Evolutionary conservation across 140 eudicot species (phyloP).

Genomic region (Bidens hawaiensis): DNA sequence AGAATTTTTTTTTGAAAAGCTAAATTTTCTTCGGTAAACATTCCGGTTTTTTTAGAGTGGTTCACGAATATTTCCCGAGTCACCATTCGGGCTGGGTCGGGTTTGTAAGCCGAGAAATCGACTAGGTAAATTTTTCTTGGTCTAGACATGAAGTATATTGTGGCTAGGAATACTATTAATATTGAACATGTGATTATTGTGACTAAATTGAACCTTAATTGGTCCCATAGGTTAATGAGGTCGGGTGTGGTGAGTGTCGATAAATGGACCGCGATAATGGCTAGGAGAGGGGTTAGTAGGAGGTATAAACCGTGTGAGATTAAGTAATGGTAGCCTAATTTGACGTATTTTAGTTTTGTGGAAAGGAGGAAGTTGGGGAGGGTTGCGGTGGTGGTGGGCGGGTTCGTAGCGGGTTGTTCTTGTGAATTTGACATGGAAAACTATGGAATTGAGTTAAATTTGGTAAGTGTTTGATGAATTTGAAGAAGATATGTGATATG

Average conservation of each 20-base stretch:
- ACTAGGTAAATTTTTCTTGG: constrained; percentile 62
- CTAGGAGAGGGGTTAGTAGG: constrained; percentile 43
- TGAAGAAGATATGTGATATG: no score
- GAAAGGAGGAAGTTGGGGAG: constrained; percentile 63
- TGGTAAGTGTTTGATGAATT: background rate
- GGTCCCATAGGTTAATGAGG: constrained; percentile 42
- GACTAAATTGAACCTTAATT: constrained; percentile 53
- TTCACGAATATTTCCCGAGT: constrained; percentile 51
- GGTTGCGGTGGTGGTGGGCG: background rate
- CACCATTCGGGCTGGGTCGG: constrained; percentile 46
- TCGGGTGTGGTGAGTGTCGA: constrained; percentile 45
- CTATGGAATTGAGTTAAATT: background rate
- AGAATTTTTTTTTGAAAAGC: constrained; percentile 72
- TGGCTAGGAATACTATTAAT: constrained; percentile 54
- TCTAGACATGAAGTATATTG: constrained; percentile 67
- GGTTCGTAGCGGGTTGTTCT: background rate
- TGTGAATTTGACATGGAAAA: constrained; percentile 20
- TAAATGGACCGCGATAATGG: constrained; percentile 23
- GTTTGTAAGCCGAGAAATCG: constrained; percentile 68
- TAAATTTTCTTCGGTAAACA: constrained; percentile 58
- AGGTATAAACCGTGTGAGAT: constrained; percentile 69
- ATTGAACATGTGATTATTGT: constrained; percentile 53
- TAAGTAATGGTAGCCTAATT: constrained; percentile 73
- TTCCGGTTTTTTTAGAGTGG: constrained; percentile 35
- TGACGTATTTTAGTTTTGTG: constrained; percentile 60